These are phyloP conservation scores for Vitis vinifera DNA, from an alignment of 164 flowering plant genomes.

Conservation along the genomic window ASM3070453v1 NC_081811.1:28954501-28955000, in stretches of 20 bases:
- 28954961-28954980: too few species aligned
- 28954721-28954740: slow-evolving; percentile 25
- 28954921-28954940: too few species aligned
- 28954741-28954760: slow-evolving; percentile 48
- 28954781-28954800: slow-evolving; percentile 1
- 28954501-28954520: too few species aligned
- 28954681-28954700: slow-evolving; percentile 21
- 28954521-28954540: background rate
- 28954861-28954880: background rate
- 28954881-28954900: too few species aligned
- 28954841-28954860: background rate
- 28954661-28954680: slow-evolving; percentile 29
- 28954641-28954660: slow-evolving; percentile 29
- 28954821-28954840: background rate
- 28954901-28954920: too few species aligned
- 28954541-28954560: slow-evolving; percentile 36
- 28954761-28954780: slow-evolving; percentile 23
- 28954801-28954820: too few species aligned
- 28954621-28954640: slow-evolving; percentile 40
- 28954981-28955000: background rate
- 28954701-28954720: slow-evolving; percentile 26
- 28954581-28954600: slow-evolving; percentile 55
- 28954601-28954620: slow-evolving; percentile 56
- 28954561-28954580: slow-evolving; percentile 33
- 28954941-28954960: too few species aligned